A percentile compares a stretch with the other conserved stretches of the same genome.
Conservation (phyloP, 768 basidiomycete genomes). For the Naganishia friedmannii region DNA sequence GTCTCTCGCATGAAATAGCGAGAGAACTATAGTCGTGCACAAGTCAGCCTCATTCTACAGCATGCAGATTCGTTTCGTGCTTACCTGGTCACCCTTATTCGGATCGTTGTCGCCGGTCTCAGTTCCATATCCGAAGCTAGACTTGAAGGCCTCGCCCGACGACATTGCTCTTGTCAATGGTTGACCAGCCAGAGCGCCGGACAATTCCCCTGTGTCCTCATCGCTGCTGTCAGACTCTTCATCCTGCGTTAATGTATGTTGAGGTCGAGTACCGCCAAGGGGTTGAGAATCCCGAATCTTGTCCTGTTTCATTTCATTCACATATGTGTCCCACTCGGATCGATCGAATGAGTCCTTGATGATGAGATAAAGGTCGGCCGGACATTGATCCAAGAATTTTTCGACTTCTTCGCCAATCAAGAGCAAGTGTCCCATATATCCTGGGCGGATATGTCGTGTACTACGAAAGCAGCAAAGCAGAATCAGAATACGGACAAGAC, state of each 20-base stretch:
- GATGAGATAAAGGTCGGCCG: slow-evolving; percentile 66
- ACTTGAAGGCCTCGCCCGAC: slow-evolving; percentile 25
- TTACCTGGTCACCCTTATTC: slow-evolving; percentile 42
- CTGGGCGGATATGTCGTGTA: slow-evolving; percentile 57
- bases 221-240: slow-evolving; percentile 37
- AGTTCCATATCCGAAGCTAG: slow-evolving; percentile 24
- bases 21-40: slow-evolving; percentile 63
- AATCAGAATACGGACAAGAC: not conserved
- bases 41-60: not conserved
- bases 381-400: slow-evolving; percentile 81
- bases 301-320: slow-evolving; percentile 81
- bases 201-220: slow-evolving; percentile 29
- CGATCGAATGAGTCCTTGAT: slow-evolving; percentile 70
- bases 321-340: slow-evolving; percentile 83
- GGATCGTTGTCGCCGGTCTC: slow-evolving; percentile 21
- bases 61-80: slow-evolving; percentile 63
- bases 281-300: slow-evolving; percentile 74
- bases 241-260: slow-evolving; percentile 38
- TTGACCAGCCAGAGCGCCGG: slow-evolving; percentile 26
- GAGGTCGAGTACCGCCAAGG: slow-evolving; percentile 63
- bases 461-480: slow-evolving; percentile 57
- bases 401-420: slow-evolving; percentile 94
- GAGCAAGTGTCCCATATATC: slow-evolving; percentile 95
- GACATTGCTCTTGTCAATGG: slow-evolving; percentile 27
- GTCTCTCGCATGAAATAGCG: slow-evolving; percentile 60